These are phyloP conservation scores for Suillus discolor DNA, from an alignment of 768 basidiomycete genomes.

Conservation along the genomic window DNA sequence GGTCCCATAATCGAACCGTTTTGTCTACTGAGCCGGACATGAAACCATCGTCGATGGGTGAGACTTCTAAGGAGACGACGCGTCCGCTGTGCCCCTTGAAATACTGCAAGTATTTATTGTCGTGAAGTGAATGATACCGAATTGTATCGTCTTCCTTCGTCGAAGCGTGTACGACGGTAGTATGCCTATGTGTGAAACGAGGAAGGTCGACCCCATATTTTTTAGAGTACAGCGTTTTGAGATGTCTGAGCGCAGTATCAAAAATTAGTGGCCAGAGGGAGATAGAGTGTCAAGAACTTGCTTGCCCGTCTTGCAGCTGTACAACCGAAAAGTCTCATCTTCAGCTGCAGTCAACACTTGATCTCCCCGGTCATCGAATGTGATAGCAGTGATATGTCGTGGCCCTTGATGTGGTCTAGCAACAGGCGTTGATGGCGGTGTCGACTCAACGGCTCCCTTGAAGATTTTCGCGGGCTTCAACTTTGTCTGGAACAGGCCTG, in stretches of 20 bases:
- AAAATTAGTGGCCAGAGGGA: slow-evolving; percentile 21
- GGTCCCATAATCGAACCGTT: slow-evolving; percentile 95
- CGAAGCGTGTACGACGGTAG: slow-evolving; percentile 84
- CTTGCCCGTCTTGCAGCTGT: slow-evolving; percentile 91
- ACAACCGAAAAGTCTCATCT: slow-evolving; percentile 91
- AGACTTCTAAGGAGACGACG: slow-evolving; percentile 89
- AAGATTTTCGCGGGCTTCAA: slow-evolving; percentile 91
- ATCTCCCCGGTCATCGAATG: slow-evolving; percentile 91
- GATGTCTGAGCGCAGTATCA: slow-evolving; percentile 51
- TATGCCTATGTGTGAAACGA: slow-evolving; percentile 91
- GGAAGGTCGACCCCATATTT: slow-evolving; percentile 97
- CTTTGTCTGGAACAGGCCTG: slow-evolving; percentile 48
- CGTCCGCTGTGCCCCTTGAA: slow-evolving; percentile 92
- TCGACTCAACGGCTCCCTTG: slow-evolving; percentile 72
- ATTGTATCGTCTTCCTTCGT: slow-evolving; percentile 96
- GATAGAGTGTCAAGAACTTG: slow-evolving; percentile 52
- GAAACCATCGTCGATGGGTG: slow-evolving; percentile 92
- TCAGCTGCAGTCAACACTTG: slow-evolving; percentile 84
- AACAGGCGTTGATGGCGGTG: slow-evolving; percentile 49
- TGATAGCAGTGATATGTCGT: slow-evolving; percentile 82
- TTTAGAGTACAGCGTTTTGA: slow-evolving; percentile 84
- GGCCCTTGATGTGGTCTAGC: slow-evolving; percentile 44
- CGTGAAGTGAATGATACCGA: slow-evolving; percentile 92
- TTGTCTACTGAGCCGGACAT: slow-evolving; percentile 94
- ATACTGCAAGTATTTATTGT: slow-evolving; percentile 95